Evolutionary conservation across 805 yeast species (phyloP).

Genomic region (Schwanniomyces yamadae): DNA sequence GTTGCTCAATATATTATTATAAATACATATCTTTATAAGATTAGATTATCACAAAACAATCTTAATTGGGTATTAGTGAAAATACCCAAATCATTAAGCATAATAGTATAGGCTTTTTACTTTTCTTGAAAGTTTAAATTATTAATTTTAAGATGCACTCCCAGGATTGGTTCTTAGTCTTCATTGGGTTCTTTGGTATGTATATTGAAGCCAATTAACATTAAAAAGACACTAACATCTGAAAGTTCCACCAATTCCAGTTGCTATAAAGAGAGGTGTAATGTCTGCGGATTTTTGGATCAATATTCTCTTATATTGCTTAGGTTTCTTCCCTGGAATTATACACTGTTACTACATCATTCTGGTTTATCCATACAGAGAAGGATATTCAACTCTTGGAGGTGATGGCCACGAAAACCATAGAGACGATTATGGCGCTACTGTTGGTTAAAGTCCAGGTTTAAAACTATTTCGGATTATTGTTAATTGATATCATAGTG

Average conservation of each 20-base stretch:
- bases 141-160: constrained; percentile 29
- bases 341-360: constrained; percentile 78
- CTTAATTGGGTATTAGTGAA: too few relatives aligned
- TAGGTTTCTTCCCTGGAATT: constrained; percentile 77
- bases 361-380: constrained; percentile 60
- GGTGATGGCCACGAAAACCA: constrained; percentile 28
- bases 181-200: constrained; percentile 57
- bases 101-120: too few relatives aligned
- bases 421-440: constrained; percentile 15
- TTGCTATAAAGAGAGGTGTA: constrained; percentile 67
- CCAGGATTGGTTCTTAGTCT: constrained; percentile 62
- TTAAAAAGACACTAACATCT: not conserved
- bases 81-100: too few relatives aligned
- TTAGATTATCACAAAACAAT: too few relatives aligned
- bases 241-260: constrained; percentile 74
- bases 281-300: constrained; percentile 69
- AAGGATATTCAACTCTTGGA: constrained; percentile 24
- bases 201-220: constrained; percentile 1
- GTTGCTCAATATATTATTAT: too few relatives aligned
- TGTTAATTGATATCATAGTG: too few relatives aligned
- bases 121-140: not conserved
- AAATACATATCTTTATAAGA: too few relatives aligned
- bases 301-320: constrained; percentile 65
- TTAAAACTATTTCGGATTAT: too few relatives aligned
- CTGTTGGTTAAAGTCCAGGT: constrained; percentile 2